These are phyloP conservation scores for Trichoderma oligosporum DNA, from an alignment of 2,329 filamentous ascomycete species.

Conservation along the genomic window DNA sequence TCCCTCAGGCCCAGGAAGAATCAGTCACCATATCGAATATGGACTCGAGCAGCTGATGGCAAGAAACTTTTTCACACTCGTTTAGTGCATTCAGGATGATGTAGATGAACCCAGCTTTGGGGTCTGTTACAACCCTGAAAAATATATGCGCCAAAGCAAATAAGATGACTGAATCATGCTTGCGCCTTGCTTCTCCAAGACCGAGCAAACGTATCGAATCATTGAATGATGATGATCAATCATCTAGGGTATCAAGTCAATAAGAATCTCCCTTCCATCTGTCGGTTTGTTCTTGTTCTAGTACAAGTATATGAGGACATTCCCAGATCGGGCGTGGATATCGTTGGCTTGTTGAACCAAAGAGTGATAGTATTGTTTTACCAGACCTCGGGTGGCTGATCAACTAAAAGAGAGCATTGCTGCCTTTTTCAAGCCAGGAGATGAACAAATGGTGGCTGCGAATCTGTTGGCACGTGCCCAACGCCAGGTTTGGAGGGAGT, in stretches of 20 bases:
- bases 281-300: constrained; percentile 35
- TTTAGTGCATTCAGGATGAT: constrained; percentile 39
- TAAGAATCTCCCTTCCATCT: constrained; percentile 35
- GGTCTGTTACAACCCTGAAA: constrained; percentile 30
- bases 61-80: constrained; percentile 34
- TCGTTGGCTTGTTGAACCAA: constrained; percentile 31
- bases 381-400: constrained; percentile 37
- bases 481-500: constrained; percentile 28
- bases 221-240: constrained; percentile 31
- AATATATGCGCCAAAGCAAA: constrained; percentile 36
- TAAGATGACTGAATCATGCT: constrained; percentile 34
- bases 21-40: constrained; percentile 25
- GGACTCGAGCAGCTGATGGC: constrained; percentile 27
- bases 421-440: constrained; percentile 30
- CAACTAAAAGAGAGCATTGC: constrained; percentile 35
- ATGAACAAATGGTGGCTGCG: constrained; percentile 29
- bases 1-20: constrained; percentile 11
- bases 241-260: constrained; percentile 36
- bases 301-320: constrained; percentile 35
- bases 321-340: constrained; percentile 13
- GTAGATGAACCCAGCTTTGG: constrained; percentile 27
- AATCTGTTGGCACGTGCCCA: constrained; percentile 39
- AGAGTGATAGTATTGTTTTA: constrained; percentile 37
- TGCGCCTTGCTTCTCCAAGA: constrained; percentile 31
- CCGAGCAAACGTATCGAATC: constrained; percentile 21